These are phyloP conservation scores for Ambispora gerdemannii DNA, from an alignment of 192 early-diverging fungal species.

Conservation along the genomic window DNA sequence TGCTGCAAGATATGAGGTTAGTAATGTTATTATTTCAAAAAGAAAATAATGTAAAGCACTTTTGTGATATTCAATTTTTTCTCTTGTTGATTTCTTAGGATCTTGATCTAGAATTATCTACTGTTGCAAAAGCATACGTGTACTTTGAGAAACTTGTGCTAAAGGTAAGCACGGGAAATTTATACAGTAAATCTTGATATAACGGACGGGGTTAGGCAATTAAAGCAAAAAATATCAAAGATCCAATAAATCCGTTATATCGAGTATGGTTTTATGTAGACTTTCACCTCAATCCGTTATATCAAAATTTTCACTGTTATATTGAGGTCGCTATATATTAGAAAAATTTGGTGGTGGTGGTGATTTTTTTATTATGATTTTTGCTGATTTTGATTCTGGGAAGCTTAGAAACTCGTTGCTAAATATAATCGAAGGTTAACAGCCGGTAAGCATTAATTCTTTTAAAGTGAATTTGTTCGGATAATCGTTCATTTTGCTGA, in stretches of 20 bases:
- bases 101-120: constrained; percentile 84
- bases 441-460: constrained; percentile 40
- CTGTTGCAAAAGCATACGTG: constrained; percentile 82
- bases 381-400: not conserved
- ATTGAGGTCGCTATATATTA: no score
- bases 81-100: constrained; percentile 45
- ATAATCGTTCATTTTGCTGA: constrained; percentile 15
- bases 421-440: constrained; percentile 73
- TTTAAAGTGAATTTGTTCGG: not conserved
- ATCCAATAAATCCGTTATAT: constrained; percentile 33
- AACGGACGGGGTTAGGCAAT: no score
- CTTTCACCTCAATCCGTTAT: not conserved
- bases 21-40: not conserved
- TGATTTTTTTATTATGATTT: not conserved
- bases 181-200: no score
- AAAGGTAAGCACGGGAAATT: constrained; percentile 55
- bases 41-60: not conserved
- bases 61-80: not conserved
- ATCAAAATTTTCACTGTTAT: no score
- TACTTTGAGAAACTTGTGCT: constrained; percentile 95
- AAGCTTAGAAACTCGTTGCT: constrained; percentile 60
- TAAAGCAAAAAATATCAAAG: no score
- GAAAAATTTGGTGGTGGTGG: not conserved
- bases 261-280: constrained; percentile 15
- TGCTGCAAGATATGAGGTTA: constrained; percentile 34